Base-by-base conservation (phyloP, 2,329 filamentous ascomycete species). In the Canariomyces notabilis region DNA sequence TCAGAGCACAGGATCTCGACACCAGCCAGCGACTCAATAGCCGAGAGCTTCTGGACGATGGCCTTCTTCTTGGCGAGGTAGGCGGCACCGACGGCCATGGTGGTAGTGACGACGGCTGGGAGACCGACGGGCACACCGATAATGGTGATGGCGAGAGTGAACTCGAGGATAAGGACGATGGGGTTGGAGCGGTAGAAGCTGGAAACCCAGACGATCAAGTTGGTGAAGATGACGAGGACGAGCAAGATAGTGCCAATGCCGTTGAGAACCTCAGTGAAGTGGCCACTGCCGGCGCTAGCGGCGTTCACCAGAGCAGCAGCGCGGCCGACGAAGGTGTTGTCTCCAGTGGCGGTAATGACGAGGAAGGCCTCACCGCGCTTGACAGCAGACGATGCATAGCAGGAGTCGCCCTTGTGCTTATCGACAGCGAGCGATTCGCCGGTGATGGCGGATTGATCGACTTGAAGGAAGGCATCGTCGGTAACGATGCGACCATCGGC, bases 1-100 rank as follows among this genome's bases (percentile, higher is more conserved):
- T 94, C 89, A 43, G 89, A 91, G 77, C 89, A 94, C 47, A 95
- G 85, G 67, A 95, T 93, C 71, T 95, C 86, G 53, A 94, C 89
- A 75, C 89, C 89, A 64, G 89, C 89, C 55, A 95, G 78, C 20
- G 89, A 94, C 75, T 95, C 89, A 53, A 95, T 95, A 55, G 89
- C 89, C 26, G 85, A 89, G 43, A 95, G 82, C 75, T 91, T 94
- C 74, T 94, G 89, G 56, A 95, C 89, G 57, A 95, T 94, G 44
- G 89, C 89, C 74, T 90, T 82, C 77, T 91, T 90, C 77, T 89
- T 90, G 61, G 89, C 89, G 49, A 95, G 80, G 69, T 93, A 93
- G 54, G 88, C 86, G 56, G 89, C 89, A 73, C 89, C 89, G 66
- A 95, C 89, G 65, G 89, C 89, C 88, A 95, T 93, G 64, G 89